Evolutionary conservation across 2,329 filamentous ascomycete genomes (phyloP), one percentile per base, ranked within the genome.

Genomic region (Pestalotiopsis sp.): DNA sequence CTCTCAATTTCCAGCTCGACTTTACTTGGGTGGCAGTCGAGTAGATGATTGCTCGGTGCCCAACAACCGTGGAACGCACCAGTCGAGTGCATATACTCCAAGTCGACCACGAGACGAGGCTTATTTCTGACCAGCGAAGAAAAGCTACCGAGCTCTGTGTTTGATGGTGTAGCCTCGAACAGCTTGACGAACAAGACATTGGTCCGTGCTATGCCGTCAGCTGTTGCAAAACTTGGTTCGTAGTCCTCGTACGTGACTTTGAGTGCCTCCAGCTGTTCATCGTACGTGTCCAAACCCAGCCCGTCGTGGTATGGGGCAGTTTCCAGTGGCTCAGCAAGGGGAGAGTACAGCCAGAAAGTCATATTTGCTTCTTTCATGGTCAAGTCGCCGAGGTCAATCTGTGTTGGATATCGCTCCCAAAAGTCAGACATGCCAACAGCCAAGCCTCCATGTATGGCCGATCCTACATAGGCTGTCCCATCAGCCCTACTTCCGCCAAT

Each of bases 1-100:
- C 76, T 75, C 69, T 89, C 85, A 1, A 89, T 83, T 0, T 79
- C 77, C 44, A 76, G 66, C 3, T 79, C 77, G 20, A 78, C 68
- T 2, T 68, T 65, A 17, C 71, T 76, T 0, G 72, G 72, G 0
- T 71, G 72, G 38, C 78, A 17, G 22, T n/a, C 26, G 11, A 30
- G 26, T 9, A 59, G 14, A 14, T n/a, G 20, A 35, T 26, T 9
- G 14, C 26, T 24, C 11, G 57, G 57, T 26, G 57, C 26, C 57
- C 57, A 59, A 38, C 57, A 59, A 7, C 57, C 57, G 26, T 59
- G 57, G 24, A 59, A 59, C 11, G 26, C 57, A 4, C 13, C 57
- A 13, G 57, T 59, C 20, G 57, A 59, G 26, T 59, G 26, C 57
- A 59, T 38, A 26, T 59, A 59, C 26, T 59, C 57, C 14, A 59